A percentile compares a stretch with the other conserved stretches of the same genome.
Evolutionary conservation across 2,329 filamentous ascomycete genomes (phyloP).

Genomic region (Talaromyces funiculosus): DNA sequence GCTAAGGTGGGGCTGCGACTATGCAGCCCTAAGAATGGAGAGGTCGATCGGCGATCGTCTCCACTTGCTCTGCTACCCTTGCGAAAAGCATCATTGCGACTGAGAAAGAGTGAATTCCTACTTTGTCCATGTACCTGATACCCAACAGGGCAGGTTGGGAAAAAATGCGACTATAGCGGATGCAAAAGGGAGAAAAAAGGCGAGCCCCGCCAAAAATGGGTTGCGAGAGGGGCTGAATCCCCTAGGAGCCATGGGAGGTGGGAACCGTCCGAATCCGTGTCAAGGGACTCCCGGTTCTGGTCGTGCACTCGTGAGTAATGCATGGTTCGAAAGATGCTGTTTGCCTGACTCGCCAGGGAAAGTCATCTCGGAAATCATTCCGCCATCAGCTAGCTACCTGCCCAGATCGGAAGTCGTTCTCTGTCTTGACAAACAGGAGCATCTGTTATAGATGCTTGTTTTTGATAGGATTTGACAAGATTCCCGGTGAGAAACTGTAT

Average conservation of each 20-base stretch:
- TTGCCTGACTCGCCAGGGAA: neutral
- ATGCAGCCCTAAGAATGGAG: neutral
- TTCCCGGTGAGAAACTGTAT: too few species aligned
- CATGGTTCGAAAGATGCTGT: too few species aligned
- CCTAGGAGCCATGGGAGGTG: neutral
- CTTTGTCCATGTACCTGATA: neutral
- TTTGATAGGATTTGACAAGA: too few species aligned
- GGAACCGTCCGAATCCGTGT: neutral
- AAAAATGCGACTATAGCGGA: too few species aligned
- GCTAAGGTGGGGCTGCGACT: neutral
- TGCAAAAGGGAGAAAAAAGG: neutral
- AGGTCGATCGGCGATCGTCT: neutral
- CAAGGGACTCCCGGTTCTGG: neutral
- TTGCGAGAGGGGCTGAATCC: neutral
- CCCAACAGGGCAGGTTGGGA: too few species aligned
- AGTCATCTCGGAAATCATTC: neutral
- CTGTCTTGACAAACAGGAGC: too few species aligned
- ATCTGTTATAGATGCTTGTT: neutral
- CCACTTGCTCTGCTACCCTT: neutral
- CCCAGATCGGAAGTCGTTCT: neutral
- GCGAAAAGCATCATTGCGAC: neutral
- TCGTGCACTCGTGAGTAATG: too few species aligned
- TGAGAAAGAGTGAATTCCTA: neutral
- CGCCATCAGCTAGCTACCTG: neutral
- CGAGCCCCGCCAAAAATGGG: neutral